Conservation (phyloP, 805 yeast species). For the Cyberlindnera sargentensis region DNA sequence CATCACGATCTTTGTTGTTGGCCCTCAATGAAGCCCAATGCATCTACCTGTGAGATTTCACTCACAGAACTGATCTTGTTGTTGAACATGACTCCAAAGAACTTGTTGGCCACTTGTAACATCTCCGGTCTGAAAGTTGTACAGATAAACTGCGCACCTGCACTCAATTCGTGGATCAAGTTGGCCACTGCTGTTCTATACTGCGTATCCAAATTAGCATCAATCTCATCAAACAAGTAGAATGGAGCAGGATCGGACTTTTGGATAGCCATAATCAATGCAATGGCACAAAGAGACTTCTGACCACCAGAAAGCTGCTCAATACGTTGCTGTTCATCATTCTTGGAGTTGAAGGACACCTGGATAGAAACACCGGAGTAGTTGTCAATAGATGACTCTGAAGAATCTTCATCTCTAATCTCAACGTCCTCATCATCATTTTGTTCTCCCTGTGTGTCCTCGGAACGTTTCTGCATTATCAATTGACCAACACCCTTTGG, state of each 20-base stretch:
- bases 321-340: slow-evolving; percentile 78
- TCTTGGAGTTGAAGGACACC: slow-evolving; percentile 83
- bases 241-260: slow-evolving; percentile 96
- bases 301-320: slow-evolving; percentile 97
- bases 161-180: slow-evolving; percentile 58
- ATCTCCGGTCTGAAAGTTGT: slow-evolving; percentile 95
- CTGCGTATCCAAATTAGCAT: slow-evolving; percentile 90
- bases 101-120: slow-evolving; percentile 78
- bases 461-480: slow-evolving; percentile 40
- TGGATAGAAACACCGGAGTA: slow-evolving; percentile 79
- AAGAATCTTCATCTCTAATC: slow-evolving; percentile 15
- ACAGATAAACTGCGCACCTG: slow-evolving; percentile 83
- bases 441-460: slow-evolving; percentile 11
- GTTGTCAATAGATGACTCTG: slow-evolving; percentile 32
- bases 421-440: slow-evolving; percentile 20
- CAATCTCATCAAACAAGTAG: slow-evolving; percentile 92
- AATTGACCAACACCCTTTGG: slow-evolving; percentile 77
- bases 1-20: slow-evolving; percentile 27
- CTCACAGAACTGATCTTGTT: slow-evolving; percentile 75
- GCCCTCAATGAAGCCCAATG: slow-evolving; percentile 79
- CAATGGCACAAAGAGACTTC: slow-evolving; percentile 92
- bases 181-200: slow-evolving; percentile 83
- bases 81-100: slow-evolving; percentile 79
- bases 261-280: slow-evolving; percentile 89
- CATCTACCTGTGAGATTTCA: slow-evolving; percentile 64